Base-by-base conservation (phyloP, 345 rosid species). In the Raphanus sativus region DNA sequence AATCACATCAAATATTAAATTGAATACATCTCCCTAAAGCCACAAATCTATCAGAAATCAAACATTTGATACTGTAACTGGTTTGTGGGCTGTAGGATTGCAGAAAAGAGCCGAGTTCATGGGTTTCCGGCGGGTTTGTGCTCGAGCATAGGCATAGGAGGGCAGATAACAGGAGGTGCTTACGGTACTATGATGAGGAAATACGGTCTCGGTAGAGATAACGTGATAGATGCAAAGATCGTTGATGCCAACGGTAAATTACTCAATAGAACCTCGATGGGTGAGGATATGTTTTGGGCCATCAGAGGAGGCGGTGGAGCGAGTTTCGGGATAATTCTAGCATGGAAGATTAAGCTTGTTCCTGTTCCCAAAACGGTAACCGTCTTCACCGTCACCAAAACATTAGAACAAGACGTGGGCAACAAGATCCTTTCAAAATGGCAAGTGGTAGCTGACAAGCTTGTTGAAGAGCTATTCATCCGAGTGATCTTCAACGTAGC, bases 171-270 rank as follows among this genome's bases (percentile, higher is more conserved):
- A 1, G 91, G 91, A 0, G 87, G 91, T 11, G 92, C 87, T 0
- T 87, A 87, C 33, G 92, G 92, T 15, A 5, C 84, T 32, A 76
- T 90, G 92, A 87, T 90, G 92, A 83, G 91, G 36, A 90, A 85
- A 67, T 86, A 67, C 32, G 95, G 95, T 28, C 89, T 88, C 3
- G 91, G 83, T 6, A 91, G 76, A 24, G 94, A 90, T 60, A 90
- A 90, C 71, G 90, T 86, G 5, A 15, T 88, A 0, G 94, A 90
- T 64, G 94, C 88, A 15, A 76, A 81, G 66, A 86, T 90, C 0
- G 69, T 90, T 3, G 90, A 85, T 40, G 87, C 70, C 1, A 38
- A 76, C 24, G 92, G 95, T 7, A 81, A 73, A 48, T 0, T 48
- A 48, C 55, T 48, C 17, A 8, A 48, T 0, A n/a, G 55, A 48